These are phyloP conservation scores for Globisporangium solare DNA, from an alignment of 352 stramenopile species.

Conservation along the genomic window DNA sequence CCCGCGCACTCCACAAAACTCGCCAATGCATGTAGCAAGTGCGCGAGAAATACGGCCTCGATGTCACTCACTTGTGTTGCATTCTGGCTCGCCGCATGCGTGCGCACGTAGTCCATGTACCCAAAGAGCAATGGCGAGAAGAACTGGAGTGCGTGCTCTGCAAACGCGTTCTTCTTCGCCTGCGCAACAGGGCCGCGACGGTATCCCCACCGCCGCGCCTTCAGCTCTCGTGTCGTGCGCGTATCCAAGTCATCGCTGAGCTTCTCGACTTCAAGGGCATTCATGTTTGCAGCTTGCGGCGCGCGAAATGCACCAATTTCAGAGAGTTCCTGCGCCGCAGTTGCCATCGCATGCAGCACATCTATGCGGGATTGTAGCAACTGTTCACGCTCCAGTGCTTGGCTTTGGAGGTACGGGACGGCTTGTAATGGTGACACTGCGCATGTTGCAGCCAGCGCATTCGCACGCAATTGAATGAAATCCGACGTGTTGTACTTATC, in stretches of 20 bases:
- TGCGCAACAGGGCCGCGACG: constrained; percentile 39
- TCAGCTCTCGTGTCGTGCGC: constrained; percentile 45
- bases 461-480: constrained; percentile 41
- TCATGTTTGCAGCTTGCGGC: constrained; percentile 6
- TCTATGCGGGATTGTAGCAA: constrained; percentile 70
- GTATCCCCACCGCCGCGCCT: constrained; percentile 68
- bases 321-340: constrained; percentile 59
- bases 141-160: constrained; percentile 50
- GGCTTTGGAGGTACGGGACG: constrained; percentile 51
- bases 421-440: constrained; percentile 35
- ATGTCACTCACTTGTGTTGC: constrained; percentile 31
- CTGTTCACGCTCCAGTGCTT: constrained; percentile 70
- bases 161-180: constrained; percentile 63
- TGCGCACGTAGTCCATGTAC: constrained; percentile 53
- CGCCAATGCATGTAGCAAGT: constrained; percentile 62
- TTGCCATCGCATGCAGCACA: constrained; percentile 49
- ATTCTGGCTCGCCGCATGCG: constrained; percentile 14
- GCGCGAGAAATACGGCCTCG: constrained; percentile 63
- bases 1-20: constrained; percentile 67
- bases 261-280: constrained; percentile 25
- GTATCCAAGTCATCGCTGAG: constrained; percentile 16
- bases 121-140: constrained; percentile 76
- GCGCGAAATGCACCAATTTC: constrained; percentile 36
- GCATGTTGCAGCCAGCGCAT: constrained; percentile 45
- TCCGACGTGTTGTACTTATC: constrained; percentile 64